Conservation (phyloP, 108 stramenopile genomes). For the Mediolabrus comicus region DNA sequence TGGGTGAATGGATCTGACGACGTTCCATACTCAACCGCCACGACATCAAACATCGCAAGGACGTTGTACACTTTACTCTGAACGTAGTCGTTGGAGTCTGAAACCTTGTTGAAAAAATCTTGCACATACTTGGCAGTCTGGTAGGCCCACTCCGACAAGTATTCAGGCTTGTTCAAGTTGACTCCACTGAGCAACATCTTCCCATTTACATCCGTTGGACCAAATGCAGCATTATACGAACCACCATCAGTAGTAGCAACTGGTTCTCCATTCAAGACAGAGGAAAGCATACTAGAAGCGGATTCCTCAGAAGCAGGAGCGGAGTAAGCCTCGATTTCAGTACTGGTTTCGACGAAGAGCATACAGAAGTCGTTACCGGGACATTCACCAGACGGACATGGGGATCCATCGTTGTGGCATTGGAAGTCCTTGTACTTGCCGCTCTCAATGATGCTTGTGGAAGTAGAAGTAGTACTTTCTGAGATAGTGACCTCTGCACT, state of each 20-base stretch:
- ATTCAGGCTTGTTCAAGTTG: slow-evolving; percentile 6
- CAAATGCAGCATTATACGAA: slow-evolving; percentile 7
- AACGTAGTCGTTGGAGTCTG: slow-evolving; percentile 5
- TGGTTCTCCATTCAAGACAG: slow-evolving; percentile 16
- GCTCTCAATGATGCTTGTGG: not conserved
- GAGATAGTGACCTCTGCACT: not conserved
- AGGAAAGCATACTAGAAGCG: slow-evolving; percentile 11
- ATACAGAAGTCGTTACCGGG: slow-evolving; percentile 18
- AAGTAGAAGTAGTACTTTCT: not conserved
- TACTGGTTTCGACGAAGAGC: slow-evolving; percentile 15
- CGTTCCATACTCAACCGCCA: slow-evolving; percentile 13
- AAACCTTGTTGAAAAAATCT: slow-evolving; percentile 16
- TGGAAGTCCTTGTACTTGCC: slow-evolving; percentile 18
- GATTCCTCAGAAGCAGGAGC: not conserved
- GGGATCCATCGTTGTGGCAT: slow-evolving; percentile 20
- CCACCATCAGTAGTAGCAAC: not conserved
- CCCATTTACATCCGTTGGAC: slow-evolving; percentile 13
- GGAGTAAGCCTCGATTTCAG: slow-evolving; percentile 22
- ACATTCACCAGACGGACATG: slow-evolving; percentile 26
- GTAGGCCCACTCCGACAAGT: slow-evolving; percentile 25
- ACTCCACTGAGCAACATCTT: slow-evolving; percentile 32
- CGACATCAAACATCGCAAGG: slow-evolving; percentile 14
- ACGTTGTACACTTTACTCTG: slow-evolving; percentile 14
- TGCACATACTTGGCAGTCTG: slow-evolving; percentile 25
- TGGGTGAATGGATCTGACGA: not conserved